These are phyloP conservation scores for Nannochloris sp. DNA, from an alignment of 139 green algal genomes.

Conservation along the genomic window DNA sequence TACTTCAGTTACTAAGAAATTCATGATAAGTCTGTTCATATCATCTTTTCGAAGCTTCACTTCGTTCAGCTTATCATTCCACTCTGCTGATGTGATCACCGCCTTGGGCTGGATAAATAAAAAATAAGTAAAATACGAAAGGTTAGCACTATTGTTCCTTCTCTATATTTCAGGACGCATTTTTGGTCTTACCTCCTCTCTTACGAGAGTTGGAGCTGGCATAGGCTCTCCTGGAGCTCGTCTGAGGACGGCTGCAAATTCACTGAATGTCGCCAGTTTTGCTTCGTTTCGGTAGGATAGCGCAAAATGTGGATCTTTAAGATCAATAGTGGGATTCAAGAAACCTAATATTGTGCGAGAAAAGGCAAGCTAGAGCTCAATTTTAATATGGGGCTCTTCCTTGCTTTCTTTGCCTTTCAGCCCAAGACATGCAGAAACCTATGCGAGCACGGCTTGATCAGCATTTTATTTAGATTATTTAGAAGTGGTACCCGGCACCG, in stretches of 20 bases:
- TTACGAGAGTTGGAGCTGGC: background rate
- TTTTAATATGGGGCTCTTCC: too few relatives aligned
- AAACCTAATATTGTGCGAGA: too few relatives aligned
- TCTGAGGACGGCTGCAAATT: background rate
- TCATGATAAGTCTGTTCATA: conserved; percentile 94
- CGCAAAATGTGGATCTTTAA: too few relatives aligned
- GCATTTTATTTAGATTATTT: too few relatives aligned
- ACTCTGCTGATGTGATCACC: conserved; percentile 44
- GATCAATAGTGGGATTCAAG: too few relatives aligned
- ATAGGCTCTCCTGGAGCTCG: background rate
- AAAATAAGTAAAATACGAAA: background rate
- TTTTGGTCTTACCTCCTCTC: background rate
- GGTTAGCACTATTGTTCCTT: background rate
- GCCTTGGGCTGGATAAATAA: background rate
- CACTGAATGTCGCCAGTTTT: background rate
- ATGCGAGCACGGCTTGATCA: too few relatives aligned
- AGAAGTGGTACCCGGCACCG: too few relatives aligned
- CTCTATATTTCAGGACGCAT: background rate
- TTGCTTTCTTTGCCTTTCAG: too few relatives aligned
- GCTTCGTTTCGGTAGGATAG: too few relatives aligned
- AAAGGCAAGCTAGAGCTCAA: too few relatives aligned
- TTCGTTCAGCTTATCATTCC: conserved; percentile 63
- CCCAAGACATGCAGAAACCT: too few relatives aligned
- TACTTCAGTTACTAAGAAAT: conserved; percentile 96
- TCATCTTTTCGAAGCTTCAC: conserved; percentile 75